Evolutionary conservation across 768 basidiomycete genomes (phyloP).

Genomic region (Phanerodontia chrysosporium): DNA sequence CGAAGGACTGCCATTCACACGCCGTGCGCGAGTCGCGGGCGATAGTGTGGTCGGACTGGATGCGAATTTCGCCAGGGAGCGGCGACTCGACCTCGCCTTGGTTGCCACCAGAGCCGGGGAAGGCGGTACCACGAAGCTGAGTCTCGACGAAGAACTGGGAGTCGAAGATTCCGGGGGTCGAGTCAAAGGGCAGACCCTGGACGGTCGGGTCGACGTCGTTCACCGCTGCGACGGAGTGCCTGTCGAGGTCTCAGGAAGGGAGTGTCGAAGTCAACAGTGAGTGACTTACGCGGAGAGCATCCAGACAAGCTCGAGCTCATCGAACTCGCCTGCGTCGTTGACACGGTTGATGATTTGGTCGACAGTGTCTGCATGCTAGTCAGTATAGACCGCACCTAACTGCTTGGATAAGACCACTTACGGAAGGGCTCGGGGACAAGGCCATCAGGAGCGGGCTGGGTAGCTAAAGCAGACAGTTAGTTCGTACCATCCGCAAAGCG

Average conservation of each 20-base stretch:
- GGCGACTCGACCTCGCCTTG: conserved; percentile 36
- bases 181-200: conserved; percentile 13
- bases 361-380: conserved; percentile 12
- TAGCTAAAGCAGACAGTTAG: not conserved
- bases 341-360: conserved; percentile 19
- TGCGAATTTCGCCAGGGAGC: conserved; percentile 37
- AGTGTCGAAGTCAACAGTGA: not conserved
- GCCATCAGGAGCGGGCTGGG: conserved; percentile 9
- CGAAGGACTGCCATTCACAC: conserved; percentile 44
- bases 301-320: conserved; percentile 19
- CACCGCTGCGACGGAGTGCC: conserved; percentile 22
- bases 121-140: conserved; percentile 16
- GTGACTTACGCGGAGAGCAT: conserved; percentile 18
- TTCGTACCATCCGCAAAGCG: not conserved
- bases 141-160: conserved; percentile 17
- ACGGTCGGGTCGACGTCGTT: conserved; percentile 17
- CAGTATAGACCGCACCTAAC: not conserved
- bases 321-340: conserved; percentile 18
- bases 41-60: conserved; percentile 34
- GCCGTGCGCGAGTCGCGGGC: conserved; percentile 37
- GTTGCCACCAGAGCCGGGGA: conserved; percentile 30
- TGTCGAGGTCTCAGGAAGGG: not conserved
- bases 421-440: conserved; percentile 17
- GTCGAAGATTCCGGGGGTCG: conserved; percentile 12
- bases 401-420: not conserved